Percentiles rank a stretch among this genome's conserved stretches.
Evolutionary conservation across 2,329 filamentous ascomycete genomes (phyloP).

Genomic region (Talaromyces sp.): DNA sequence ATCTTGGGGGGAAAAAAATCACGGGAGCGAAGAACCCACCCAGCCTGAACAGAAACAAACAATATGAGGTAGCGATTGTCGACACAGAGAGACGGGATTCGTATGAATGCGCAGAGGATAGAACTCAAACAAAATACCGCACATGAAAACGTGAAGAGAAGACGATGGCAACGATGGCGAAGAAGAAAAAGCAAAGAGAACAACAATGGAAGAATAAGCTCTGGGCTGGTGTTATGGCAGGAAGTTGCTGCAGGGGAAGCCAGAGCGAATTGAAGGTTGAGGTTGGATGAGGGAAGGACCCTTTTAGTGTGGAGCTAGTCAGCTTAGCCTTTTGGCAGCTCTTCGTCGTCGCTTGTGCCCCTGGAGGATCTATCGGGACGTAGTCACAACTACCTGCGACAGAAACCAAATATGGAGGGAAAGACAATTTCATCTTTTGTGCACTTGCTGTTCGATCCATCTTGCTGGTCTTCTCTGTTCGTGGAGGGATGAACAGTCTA

Average conservation of each 20-base stretch:
- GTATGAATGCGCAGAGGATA: background rate
- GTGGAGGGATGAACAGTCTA: background rate
- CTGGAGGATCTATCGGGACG: background rate
- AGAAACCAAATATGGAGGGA: background rate
- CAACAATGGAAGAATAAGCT: slow-evolving; percentile 2
- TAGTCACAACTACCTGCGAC: background rate
- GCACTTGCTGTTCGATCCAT: background rate
- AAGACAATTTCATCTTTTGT: background rate
- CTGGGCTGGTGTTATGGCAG: background rate
- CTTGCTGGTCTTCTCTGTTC: background rate
- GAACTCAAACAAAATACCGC: background rate
- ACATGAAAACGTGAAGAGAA: background rate
- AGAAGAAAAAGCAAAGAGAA: background rate
- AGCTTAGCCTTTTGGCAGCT: background rate
- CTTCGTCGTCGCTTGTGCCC: background rate
- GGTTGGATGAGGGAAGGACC: slow-evolving; percentile 6
- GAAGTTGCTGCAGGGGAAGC: slow-evolving; percentile 11
- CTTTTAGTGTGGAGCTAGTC: slow-evolving; percentile 10
- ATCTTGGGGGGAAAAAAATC: slow-evolving; percentile 8
- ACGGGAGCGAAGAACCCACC: slow-evolving; percentile 4
- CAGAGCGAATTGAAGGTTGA: slow-evolving; percentile 10
- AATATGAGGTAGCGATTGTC: background rate
- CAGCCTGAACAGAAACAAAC: slow-evolving; percentile 2
- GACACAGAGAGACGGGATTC: background rate
- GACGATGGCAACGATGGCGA: background rate